Evolutionary conservation across 768 basidiomycete species (phyloP).

Genomic region (Cyclocybe aegerita): DNA sequence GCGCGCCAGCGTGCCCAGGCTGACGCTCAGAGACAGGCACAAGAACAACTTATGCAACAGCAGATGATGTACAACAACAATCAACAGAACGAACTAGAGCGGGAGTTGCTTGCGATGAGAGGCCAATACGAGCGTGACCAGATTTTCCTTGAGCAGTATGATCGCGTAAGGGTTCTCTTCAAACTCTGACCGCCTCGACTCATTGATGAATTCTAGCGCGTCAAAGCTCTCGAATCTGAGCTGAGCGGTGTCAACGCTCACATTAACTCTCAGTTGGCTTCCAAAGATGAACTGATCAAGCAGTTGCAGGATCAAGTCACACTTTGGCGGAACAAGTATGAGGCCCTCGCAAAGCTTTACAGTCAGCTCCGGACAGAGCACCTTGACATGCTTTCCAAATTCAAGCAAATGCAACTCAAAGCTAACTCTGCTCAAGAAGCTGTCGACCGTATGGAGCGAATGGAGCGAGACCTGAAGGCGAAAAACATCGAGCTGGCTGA

Average conservation of each 20-base stretch:
- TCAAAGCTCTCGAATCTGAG: slow-evolving; percentile 94
- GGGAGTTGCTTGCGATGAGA: slow-evolving; percentile 88
- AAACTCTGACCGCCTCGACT: not conserved
- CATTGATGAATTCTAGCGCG: slow-evolving; percentile 56
- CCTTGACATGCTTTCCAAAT: slow-evolving; percentile 94
- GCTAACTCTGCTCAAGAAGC: slow-evolving; percentile 98
- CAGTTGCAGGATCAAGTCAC: slow-evolving; percentile 96
- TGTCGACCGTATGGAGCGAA: slow-evolving; percentile 96
- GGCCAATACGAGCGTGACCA: slow-evolving; percentile 99
- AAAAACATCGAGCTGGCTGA: slow-evolving; percentile 98
- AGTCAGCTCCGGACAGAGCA: slow-evolving; percentile 97
- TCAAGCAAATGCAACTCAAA: slow-evolving; percentile 96
- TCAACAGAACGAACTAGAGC: slow-evolving; percentile 80
- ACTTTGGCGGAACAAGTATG: slow-evolving; percentile 98
- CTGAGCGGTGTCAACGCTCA: slow-evolving; percentile 72
- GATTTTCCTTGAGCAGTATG: slow-evolving; percentile 96
- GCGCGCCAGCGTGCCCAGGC: slow-evolving; percentile 84
- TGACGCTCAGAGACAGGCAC: slow-evolving; percentile 83
- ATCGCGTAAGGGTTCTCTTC: slow-evolving; percentile 55
- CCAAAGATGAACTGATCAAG: slow-evolving; percentile 94
- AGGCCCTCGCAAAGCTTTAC: slow-evolving; percentile 96
- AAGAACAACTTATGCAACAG: slow-evolving; percentile 87
- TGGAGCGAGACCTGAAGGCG: slow-evolving; percentile 97
- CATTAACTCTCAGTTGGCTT: slow-evolving; percentile 79
- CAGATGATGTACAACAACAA: slow-evolving; percentile 81